Base-by-base conservation (phyloP, 78 protist species). In the Dictyostelium discoideum region DNA sequence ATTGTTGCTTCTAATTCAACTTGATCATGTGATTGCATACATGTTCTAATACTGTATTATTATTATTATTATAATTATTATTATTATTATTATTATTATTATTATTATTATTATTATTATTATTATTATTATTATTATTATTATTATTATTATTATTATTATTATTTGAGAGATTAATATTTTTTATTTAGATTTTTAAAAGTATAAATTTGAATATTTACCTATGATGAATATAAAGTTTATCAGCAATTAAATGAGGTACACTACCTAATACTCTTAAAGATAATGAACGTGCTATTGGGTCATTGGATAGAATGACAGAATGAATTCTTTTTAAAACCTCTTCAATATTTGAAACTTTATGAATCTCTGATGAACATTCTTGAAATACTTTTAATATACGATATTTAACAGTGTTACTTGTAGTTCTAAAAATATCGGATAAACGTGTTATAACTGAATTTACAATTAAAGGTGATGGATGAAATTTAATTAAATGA, bases 321-420 rank as follows among this genome's bases (percentile, higher is more conserved):
- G 87, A 79, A 81, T 92, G 96, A 32, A 92, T 85, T 46, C 96
- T 50, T 26, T 85, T 85, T n/a, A 85, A 39, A 5, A 92, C 92
- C 11, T 92, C 96, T 39, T 85, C 96, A 5, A 82, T 44, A 37
- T 82, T 90, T 26, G 84, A 54, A 10, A 90, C 18, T 29, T 77
- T 72, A 42, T 78, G 86, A 26, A 90, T 65, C 84, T 90, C 95
- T 20, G 26, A 8, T 29, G 95, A 67, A 50, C 95, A 90, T 50
- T 90, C 89, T 90, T 90, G 95, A 82, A 90, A 90, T 10, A 90
- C 95, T 78, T 90, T 90, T 1, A 90, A 60, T 1, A 90, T 90
- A 29, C 95, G 44, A 54, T 90, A 90, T 9, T 60, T 20, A 1
- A 90, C 95, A 0, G 79, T 37, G 13, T 82, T 82, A 37, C 29